Percentiles rank a stretch among this genome's conserved stretches.
Conservation (phyloP, 176 grass and related monocot species). For the Carex myosuroides region DNA sequence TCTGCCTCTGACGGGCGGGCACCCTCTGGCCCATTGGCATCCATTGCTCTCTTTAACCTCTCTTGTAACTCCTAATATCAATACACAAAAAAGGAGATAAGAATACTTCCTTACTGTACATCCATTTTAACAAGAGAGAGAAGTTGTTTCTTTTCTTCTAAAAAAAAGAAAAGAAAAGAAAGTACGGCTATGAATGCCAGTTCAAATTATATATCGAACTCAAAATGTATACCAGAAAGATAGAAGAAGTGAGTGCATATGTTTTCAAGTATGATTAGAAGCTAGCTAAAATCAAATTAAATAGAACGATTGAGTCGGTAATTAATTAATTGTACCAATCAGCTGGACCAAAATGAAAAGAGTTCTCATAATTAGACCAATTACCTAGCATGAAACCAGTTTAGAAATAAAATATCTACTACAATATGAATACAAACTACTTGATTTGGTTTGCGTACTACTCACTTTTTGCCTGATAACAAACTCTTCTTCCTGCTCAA, state of each 20-base stretch:
- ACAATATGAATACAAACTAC: background rate
- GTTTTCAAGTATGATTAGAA: background rate
- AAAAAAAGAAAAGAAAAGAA: background rate
- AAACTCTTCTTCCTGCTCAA: constrained; percentile 93
- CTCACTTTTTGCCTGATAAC: constrained; percentile 62
- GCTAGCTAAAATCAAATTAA: background rate
- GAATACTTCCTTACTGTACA: background rate
- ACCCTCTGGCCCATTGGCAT: background rate
- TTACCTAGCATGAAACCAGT: background rate
- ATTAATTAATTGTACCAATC: background rate
- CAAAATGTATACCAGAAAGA: background rate
- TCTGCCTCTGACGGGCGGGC: constrained; percentile 2
- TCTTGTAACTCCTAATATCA: constrained; percentile 52
- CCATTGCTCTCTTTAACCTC: constrained; percentile 32
- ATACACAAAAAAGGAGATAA: background rate
- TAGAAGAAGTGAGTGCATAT: background rate
- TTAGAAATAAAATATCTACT: background rate
- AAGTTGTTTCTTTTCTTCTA: background rate
- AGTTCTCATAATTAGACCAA: background rate
- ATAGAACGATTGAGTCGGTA: background rate
- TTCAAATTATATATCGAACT: background rate
- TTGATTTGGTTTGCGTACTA: background rate
- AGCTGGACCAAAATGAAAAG: background rate
- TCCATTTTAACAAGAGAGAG: background rate
- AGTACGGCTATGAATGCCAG: background rate